phyloP scores from a whole-genome alignment of 192 early-diverging fungal species.

The Backusella sp. region DNA sequence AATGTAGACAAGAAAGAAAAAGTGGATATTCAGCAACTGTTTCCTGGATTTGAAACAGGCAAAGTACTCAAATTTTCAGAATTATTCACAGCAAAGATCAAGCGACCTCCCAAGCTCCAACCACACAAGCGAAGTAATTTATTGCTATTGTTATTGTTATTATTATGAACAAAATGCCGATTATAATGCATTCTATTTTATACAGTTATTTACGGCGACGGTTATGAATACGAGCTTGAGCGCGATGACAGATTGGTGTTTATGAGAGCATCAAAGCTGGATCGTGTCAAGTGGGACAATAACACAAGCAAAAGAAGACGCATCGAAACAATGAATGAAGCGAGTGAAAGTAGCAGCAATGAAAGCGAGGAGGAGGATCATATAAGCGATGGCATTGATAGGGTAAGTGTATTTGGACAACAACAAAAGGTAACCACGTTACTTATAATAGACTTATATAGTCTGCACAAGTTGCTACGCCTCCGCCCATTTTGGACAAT shows the following conservation, averaged over 20 bases:
- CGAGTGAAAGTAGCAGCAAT: slow-evolving; percentile 15
- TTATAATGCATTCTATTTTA: not conserved
- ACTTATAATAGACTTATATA: not conserved
- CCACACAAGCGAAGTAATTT: slow-evolving; percentile 36
- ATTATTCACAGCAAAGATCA: slow-evolving; percentile 48
- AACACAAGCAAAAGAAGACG: slow-evolving; percentile 11
- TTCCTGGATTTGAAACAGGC: slow-evolving; percentile 61
- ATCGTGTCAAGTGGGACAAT: slow-evolving; percentile 5
- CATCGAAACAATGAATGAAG: slow-evolving; percentile 23
- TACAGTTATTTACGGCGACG: slow-evolving; percentile 24
- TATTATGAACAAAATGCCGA: not conserved
- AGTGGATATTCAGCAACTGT: slow-evolving; percentile 48
- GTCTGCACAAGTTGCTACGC: not conserved
- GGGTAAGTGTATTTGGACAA: not conserved
- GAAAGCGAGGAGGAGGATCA: slow-evolving; percentile 14
- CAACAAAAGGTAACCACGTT: not conserved
- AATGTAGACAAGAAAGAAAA: not conserved
- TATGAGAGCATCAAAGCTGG: slow-evolving; percentile 5
- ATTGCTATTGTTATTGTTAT: not conserved
- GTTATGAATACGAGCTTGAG: slow-evolving; percentile 29
- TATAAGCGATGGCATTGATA: not conserved
- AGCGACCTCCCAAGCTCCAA: slow-evolving; percentile 35
- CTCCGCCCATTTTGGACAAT: slow-evolving; percentile 9
- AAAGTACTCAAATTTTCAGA: slow-evolving; percentile 64
- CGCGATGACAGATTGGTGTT: slow-evolving; percentile 31